Conservation (phyloP, 2,329 filamentous ascomycete species). For the Colletotrichum sojae region DNA sequence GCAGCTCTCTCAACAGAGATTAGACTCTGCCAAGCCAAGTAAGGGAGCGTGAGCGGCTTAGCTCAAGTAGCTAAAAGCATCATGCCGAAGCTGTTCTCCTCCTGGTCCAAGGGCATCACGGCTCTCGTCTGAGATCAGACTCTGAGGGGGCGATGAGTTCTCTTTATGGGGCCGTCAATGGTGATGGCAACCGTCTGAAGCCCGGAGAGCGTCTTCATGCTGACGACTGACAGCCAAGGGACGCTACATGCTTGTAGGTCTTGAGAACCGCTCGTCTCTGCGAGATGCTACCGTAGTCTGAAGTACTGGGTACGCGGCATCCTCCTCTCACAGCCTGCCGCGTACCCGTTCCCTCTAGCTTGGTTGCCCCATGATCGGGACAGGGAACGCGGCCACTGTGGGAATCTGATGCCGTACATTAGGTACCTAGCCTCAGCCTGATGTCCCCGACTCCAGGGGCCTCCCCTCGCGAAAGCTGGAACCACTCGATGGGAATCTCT, state of each 20-base stretch:
- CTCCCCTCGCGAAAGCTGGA: conserved; percentile 12
- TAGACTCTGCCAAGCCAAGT: conserved; percentile 18
- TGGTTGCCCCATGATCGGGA: conserved; percentile 24
- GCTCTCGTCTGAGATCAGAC: neutral
- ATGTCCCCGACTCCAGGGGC: neutral
- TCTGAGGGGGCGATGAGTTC: neutral
- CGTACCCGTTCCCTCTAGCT: conserved; percentile 31
- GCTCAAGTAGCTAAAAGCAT: neutral
- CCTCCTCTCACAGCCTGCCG: conserved; percentile 24
- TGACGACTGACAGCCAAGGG: neutral
- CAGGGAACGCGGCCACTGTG: conserved; percentile 33
- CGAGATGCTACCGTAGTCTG: neutral
- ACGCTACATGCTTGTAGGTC: neutral
- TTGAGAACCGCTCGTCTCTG: neutral
- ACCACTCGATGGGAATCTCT: conserved; percentile 19
- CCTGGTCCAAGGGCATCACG: neutral
- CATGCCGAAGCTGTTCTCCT: neutral
- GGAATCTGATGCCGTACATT: conserved; percentile 9
- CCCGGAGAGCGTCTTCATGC: neutral
- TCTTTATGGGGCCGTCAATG: neutral
- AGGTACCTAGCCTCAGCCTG: conserved; percentile 27
- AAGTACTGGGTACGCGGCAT: conserved; percentile 14
- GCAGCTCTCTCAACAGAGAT: neutral
- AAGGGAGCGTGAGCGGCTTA: conserved; percentile 8
- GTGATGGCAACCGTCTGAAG: neutral